Percentiles rank a stretch among this genome's conserved stretches.
These are phyloP conservation scores for Pseudonitzschia delicatissima DNA, from an alignment of 108 stramenopile genomes.

Conservation along the genomic window DNA sequence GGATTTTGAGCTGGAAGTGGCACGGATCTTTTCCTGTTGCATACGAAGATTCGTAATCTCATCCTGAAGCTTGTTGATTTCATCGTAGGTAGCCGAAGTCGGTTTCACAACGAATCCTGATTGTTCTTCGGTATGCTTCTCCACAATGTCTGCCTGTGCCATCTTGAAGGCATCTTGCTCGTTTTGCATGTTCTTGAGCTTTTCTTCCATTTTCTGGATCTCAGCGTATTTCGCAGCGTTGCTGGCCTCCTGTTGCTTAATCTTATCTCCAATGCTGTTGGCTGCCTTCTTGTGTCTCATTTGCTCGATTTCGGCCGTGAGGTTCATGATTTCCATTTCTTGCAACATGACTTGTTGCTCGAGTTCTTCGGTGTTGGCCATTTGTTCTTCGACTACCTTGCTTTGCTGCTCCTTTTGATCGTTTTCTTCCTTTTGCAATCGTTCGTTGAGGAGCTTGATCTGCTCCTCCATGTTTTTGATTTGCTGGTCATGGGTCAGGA, in stretches of 20 bases:
- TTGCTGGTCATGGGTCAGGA: slow-evolving; percentile 22
- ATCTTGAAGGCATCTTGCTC: slow-evolving; percentile 12
- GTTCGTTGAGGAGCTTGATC: slow-evolving; percentile 11
- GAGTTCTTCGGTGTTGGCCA: slow-evolving; percentile 3
- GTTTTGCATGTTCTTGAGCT: slow-evolving; percentile 6
- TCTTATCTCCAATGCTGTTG: background rate
- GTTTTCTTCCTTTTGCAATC: background rate
- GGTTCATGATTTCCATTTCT: slow-evolving; percentile 7
- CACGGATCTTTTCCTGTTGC: background rate
- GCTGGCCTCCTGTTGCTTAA: background rate
- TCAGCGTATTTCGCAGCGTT: slow-evolving; percentile 25
- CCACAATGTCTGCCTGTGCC: background rate
- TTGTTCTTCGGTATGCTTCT: background rate
- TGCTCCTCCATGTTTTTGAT: slow-evolving; percentile 23
- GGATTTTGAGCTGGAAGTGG: too few species aligned
- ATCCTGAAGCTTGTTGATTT: background rate
- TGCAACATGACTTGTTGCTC: slow-evolving; percentile 6
- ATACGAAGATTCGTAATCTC: background rate
- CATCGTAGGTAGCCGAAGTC: slow-evolving; percentile 53
- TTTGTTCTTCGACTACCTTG: background rate
- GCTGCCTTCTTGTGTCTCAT: background rate
- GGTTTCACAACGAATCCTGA: slow-evolving; percentile 48
- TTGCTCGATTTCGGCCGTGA: background rate
- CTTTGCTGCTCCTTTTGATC: background rate
- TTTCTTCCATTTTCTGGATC: slow-evolving; percentile 20